Percentiles rank a stretch among this genome's conserved stretches.
These are phyloP conservation scores for Beauveria asiatica DNA, from an alignment of 2,329 filamentous ascomycete species.

Conservation along the genomic window DNA sequence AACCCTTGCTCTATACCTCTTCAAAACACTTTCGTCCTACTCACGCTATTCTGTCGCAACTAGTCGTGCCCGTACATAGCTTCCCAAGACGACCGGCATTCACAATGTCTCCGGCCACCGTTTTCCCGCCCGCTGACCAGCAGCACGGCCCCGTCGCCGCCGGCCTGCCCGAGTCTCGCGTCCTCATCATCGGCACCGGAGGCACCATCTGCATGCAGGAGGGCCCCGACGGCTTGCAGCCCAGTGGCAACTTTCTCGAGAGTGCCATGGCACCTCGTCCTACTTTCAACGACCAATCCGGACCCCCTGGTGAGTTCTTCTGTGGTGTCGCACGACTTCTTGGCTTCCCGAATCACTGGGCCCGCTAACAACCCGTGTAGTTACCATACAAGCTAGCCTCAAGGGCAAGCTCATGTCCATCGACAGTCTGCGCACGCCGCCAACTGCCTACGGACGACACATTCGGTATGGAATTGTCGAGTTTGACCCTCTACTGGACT, in stretches of 20 bases:
- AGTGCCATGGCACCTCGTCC: slow-evolving; percentile 73
- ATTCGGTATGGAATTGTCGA: slow-evolving; percentile 80
- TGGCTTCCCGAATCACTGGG: not conserved
- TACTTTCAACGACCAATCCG: slow-evolving; percentile 66
- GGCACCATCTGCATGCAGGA: slow-evolving; percentile 88
- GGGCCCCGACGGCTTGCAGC: slow-evolving; percentile 70
- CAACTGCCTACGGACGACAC: slow-evolving; percentile 70
- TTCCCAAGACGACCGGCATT: not conserved
- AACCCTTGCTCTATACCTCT: not conserved
- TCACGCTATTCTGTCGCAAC: not conserved
- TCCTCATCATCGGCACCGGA: slow-evolving; percentile 86
- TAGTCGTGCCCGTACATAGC: not conserved
- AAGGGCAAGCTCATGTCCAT: slow-evolving; percentile 43
- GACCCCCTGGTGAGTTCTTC: slow-evolving; percentile 20
- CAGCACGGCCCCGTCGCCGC: slow-evolving; percentile 12
- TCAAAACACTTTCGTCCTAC: not conserved
- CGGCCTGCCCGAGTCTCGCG: slow-evolving; percentile 61
- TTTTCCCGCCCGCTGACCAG: slow-evolving; percentile 9
- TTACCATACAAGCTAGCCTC: slow-evolving; percentile 42
- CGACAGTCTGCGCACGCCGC: slow-evolving; percentile 67
- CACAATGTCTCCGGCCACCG: slow-evolving; percentile 15
- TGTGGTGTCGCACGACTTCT: not conserved
- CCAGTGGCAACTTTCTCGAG: slow-evolving; percentile 71
- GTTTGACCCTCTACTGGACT: slow-evolving; percentile 78
- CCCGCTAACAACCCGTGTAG: slow-evolving; percentile 19